Evolutionary conservation across 1,284 basidiomycete species (phyloP), one percentile per base, ranked within the genome.

Genomic region (Puccinia triticina): DNA sequence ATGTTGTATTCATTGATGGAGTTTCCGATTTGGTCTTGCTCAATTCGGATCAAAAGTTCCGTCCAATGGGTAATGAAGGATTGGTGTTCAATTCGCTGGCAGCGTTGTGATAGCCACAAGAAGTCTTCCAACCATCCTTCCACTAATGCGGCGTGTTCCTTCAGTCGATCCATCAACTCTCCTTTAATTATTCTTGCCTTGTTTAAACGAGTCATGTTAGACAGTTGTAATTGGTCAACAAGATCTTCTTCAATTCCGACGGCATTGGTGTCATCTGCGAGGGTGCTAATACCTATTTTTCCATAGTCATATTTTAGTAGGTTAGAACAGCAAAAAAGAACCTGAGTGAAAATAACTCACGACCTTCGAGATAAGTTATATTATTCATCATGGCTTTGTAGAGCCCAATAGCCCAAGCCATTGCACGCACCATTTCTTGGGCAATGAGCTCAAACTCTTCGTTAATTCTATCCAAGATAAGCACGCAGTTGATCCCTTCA

Each of bases 381-480:
- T 3, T 21, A 12, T 29, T 34, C 23, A 34, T 12, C 10, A 61
- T 11, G 3, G 32, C 11, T 8, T 26, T 26, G 18, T 61, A n/a
- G 18, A 8, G 29, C 12, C 16, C 23, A 23, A 61, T 61, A 7
- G 5, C 59, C 59, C 32, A 61, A 26, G n/a, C 2, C 59, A 61
- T 61, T 61, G 59, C 14, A 26, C n/a, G 59, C 12, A 61, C 59
- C 29, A 61, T 3, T 26, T 61, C 59, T 61, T 61, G 59, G 11
- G 59, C 3, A 29, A 61, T 57, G n/a, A 61, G 32, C 59, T 61
- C 59, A 29, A 21, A 61, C 16, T 61, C 59, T 61, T 61, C 59
- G 3, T 26, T 3, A 10, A 61, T n/a, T 18, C 59, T 23, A 26
- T n/a, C 29, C 12, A 61, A n/a, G 3, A 61, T n/a, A 23, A 61